Percentiles rank a stretch among this genome's conserved stretches.
Evolutionary conservation across 345 rosid species (phyloP).

Genomic region (Leavenworthia alabamica): DNA sequence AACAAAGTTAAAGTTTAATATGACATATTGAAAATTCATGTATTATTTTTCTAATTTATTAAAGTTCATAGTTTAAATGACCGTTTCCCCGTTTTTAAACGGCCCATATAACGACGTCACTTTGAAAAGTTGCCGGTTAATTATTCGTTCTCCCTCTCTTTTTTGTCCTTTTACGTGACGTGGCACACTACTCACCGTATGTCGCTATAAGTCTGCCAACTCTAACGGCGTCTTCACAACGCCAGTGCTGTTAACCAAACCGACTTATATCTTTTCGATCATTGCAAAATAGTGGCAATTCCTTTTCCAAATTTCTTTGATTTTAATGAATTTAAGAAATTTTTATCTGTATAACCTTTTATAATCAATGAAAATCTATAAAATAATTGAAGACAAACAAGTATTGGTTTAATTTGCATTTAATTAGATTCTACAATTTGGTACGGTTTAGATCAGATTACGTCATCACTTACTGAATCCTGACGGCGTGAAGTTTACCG

Average conservation of each 20-base stretch:
- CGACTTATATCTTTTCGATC: neutral
- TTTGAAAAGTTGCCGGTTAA: constrained; percentile 20
- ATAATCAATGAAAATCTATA: neutral
- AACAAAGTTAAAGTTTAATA: too few species aligned
- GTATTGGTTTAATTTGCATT: neutral
- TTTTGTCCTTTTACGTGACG: constrained; percentile 27
- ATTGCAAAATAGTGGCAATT: neutral
- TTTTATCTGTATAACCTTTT: too few species aligned
- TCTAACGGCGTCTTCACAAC: constrained; percentile 13
- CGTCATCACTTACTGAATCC: constrained; percentile 7
- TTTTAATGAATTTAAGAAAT: neutral
- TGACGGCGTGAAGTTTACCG: constrained; percentile 47
- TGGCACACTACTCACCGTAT: constrained; percentile 17
- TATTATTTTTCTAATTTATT: too few species aligned
- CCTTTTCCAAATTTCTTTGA: neutral
- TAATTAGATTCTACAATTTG: neutral
- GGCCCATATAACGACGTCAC: constrained; percentile 31
- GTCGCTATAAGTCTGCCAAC: constrained; percentile 17
- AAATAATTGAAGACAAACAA: neutral
- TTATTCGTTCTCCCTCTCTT: constrained; percentile 22
- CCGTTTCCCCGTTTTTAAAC: too few species aligned
- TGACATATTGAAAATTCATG: too few species aligned
- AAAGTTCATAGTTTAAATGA: too few species aligned
- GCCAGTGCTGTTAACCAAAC: neutral
- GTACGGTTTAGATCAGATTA: neutral